A percentile compares a stretch with the other conserved stretches of the same genome.
phyloP scores from a whole-genome alignment of 352 stramenopile genomes.

The Globisporangium paddicum region DNA sequence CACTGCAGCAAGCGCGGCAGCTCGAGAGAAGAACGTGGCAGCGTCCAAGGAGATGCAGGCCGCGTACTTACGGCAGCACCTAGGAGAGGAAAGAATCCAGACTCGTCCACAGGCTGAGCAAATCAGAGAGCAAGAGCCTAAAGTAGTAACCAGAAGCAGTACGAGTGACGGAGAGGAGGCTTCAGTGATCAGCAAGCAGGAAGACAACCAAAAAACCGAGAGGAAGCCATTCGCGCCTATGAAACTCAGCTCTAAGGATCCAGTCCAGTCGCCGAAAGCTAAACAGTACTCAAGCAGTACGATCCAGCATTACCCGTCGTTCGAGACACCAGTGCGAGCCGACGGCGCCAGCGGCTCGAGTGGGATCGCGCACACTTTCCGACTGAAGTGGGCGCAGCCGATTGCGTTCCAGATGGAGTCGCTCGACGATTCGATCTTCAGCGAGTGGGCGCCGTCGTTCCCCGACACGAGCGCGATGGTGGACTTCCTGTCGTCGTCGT shows the following conservation, averaged over 20 bases:
- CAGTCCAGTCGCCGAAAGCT: background rate
- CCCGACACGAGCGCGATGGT: conserved; percentile 31
- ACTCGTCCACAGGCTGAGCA: background rate
- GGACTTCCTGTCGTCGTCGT: conserved; percentile 25
- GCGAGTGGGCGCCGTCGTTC: conserved; percentile 37
- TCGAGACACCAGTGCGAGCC: conserved; percentile 9
- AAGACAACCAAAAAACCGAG: background rate
- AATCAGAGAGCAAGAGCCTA: background rate
- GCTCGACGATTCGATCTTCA: conserved; percentile 17
- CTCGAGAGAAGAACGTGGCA: conserved; percentile 23
- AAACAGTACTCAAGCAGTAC: background rate
- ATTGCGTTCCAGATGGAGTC: conserved; percentile 38
- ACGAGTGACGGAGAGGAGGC: background rate
- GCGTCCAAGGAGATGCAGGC: conserved; percentile 26
- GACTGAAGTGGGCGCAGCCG: conserved; percentile 31
- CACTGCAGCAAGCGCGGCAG: conserved; percentile 17
- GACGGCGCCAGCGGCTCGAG: background rate
- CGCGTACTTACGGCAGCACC: background rate
- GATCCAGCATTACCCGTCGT: conserved; percentile 35
- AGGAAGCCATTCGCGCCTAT: background rate
- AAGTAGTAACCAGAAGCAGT: background rate
- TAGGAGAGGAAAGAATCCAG: background rate
- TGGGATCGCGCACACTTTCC: conserved; percentile 20
- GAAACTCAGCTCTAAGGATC: background rate
- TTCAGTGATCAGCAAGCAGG: background rate